phyloP scores from a whole-genome alignment of 164 flowering plant species.

The Piper betle region DNA sequence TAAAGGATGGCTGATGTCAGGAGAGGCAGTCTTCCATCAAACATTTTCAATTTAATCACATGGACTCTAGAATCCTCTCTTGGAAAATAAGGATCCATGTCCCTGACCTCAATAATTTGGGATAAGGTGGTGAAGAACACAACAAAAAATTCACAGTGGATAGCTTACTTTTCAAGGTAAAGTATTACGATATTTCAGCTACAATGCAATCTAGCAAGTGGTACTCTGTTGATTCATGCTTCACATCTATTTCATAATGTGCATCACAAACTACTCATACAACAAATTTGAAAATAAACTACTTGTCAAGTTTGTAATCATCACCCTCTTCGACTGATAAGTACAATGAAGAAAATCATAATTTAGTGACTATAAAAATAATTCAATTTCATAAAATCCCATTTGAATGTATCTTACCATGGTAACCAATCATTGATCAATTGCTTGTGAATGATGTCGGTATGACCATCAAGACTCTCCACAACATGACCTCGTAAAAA shows the following conservation, averaged over 20 bases:
- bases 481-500: constrained; percentile 53
- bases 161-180: background rate
- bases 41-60: too few relatives aligned
- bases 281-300: background rate
- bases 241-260: background rate
- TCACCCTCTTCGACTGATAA: background rate
- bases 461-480: constrained; percentile 94
- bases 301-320: background rate
- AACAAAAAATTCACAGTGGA: too few relatives aligned
- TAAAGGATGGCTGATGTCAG: too few relatives aligned
- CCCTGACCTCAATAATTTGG: too few relatives aligned
- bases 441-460: constrained; percentile 67
- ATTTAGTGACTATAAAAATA: background rate
- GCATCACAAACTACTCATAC: too few relatives aligned
- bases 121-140: too few relatives aligned
- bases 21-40: too few relatives aligned
- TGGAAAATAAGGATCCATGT: too few relatives aligned
- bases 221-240: background rate
- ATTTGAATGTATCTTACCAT: constrained; percentile 35
- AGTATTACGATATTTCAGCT: background rate
- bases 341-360: too few relatives aligned
- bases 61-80: too few relatives aligned
- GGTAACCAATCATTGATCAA: constrained; percentile 67
- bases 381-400: too few relatives aligned
- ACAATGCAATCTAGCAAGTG: background rate